Evolutionary conservation across 2,329 filamentous ascomycete genomes (phyloP).

Genomic region (Amauroascus verrucosus): DNA sequence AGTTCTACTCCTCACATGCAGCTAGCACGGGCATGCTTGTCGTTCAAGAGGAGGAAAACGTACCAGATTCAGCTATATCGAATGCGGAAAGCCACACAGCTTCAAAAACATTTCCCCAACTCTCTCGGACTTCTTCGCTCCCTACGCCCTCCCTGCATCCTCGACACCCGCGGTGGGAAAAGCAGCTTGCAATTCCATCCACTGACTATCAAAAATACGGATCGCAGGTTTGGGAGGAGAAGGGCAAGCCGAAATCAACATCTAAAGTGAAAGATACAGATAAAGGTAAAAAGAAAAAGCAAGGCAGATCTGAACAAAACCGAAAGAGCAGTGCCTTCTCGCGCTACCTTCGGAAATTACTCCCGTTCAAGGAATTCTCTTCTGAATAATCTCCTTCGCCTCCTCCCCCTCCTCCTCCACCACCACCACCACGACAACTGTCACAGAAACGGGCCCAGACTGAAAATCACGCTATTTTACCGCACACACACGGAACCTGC

Average conservation of each 20-base stretch:
- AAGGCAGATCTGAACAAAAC: background rate
- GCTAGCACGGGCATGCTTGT: background rate
- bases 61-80: background rate
- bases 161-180: conserved; percentile 1
- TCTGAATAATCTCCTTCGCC: background rate
- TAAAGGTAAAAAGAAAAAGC: background rate
- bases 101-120: background rate
- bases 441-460: background rate
- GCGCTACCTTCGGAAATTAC: background rate
- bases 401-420: background rate
- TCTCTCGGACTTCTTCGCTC: conserved; percentile 7
- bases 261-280: background rate
- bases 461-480: background rate
- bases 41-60: background rate
- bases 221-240: conserved; percentile 17
- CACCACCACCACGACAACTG: background rate
- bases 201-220: conserved; percentile 25
- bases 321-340: background rate
- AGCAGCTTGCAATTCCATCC: conserved; percentile 21
- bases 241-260: background rate
- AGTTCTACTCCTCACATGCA: conserved; percentile 11
- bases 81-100: background rate
- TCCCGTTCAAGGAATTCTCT: conserved; percentile 5
- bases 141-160: background rate
- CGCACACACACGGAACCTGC: background rate